phyloP scores from a whole-genome alignment of 2,329 filamentous ascomycete genomes.

The Cladophialophora yegresii region DNA sequence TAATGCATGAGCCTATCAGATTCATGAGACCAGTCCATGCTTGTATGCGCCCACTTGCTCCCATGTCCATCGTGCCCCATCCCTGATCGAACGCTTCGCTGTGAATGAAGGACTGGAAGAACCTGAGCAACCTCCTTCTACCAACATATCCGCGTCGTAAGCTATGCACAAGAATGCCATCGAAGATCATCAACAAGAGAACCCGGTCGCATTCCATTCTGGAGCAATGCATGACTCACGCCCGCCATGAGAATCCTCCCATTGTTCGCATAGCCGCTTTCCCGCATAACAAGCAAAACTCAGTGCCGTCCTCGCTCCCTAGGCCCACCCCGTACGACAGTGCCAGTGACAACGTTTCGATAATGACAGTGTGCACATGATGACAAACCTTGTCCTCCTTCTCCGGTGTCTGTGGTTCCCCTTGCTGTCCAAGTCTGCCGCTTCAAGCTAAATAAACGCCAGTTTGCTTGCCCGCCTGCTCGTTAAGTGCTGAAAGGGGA shows the following conservation, averaged over 20 bases:
- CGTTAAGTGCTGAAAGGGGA: conserved; percentile 30
- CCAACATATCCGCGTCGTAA: neutral
- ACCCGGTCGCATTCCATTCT: neutral
- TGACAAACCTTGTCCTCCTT: neutral
- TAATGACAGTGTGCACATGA: conserved; percentile 23
- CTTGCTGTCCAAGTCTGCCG: neutral
- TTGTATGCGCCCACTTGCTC: neutral
- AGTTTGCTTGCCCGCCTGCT: conserved; percentile 25
- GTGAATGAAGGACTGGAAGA: neutral
- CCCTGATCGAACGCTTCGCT: conserved; percentile 6
- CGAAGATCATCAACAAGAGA: neutral
- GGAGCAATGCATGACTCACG: conserved; percentile 3
- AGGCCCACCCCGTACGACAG: neutral
- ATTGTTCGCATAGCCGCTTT: neutral
- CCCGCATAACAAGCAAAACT: neutral
- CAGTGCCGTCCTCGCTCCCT: neutral
- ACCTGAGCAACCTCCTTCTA: neutral
- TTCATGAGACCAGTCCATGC: neutral
- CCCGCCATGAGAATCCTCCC: neutral
- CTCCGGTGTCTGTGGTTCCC: conserved; percentile 22
- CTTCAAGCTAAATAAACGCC: conserved; percentile 23
- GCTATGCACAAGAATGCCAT: neutral
- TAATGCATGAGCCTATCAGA: neutral
- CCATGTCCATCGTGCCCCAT: conserved; percentile 3
- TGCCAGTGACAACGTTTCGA: conserved; percentile 17